Evolutionary conservation across 345 rosid genomes (phyloP).

Genomic region (Cardamine occulta): DNA sequence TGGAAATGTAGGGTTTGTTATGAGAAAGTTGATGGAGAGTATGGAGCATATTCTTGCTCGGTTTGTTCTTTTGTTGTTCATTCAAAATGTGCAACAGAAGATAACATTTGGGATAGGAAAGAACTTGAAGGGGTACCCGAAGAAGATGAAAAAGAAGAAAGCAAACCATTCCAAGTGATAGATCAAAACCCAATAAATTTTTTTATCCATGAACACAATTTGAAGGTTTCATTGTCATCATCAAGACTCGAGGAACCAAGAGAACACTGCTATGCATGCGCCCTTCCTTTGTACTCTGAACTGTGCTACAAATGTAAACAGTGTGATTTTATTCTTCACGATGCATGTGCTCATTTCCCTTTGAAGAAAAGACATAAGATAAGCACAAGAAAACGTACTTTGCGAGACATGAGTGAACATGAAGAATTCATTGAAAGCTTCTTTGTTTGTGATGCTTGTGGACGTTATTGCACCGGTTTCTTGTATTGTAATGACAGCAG

Average conservation of each 20-base stretch:
- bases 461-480: not conserved
- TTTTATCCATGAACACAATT: conserved; percentile 1
- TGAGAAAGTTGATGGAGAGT: not conserved
- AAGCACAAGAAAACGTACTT: not conserved
- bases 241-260: conserved; percentile 3
- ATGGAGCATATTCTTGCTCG: not conserved
- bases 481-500: not conserved
- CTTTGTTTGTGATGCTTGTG: not conserved
- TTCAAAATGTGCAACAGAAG: not conserved
- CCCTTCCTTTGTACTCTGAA: not conserved
- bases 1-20: not conserved
- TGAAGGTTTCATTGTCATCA: not conserved
- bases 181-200: not conserved
- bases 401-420: not conserved
- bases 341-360: conserved; percentile 10
- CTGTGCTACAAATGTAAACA: not conserved
- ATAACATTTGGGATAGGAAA: not conserved
- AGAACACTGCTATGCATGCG: conserved; percentile 10
- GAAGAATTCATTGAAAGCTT: not conserved
- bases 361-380: not conserved
- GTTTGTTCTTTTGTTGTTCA: not conserved
- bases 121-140: conserved; percentile 7
- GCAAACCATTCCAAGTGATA: not conserved
- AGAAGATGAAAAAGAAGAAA: conserved; percentile 4
- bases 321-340: conserved; percentile 11